Evolutionary conservation across 306 rosid genomes (phyloP).

Genomic region (Pterocarpus macrocarpus): DNA sequence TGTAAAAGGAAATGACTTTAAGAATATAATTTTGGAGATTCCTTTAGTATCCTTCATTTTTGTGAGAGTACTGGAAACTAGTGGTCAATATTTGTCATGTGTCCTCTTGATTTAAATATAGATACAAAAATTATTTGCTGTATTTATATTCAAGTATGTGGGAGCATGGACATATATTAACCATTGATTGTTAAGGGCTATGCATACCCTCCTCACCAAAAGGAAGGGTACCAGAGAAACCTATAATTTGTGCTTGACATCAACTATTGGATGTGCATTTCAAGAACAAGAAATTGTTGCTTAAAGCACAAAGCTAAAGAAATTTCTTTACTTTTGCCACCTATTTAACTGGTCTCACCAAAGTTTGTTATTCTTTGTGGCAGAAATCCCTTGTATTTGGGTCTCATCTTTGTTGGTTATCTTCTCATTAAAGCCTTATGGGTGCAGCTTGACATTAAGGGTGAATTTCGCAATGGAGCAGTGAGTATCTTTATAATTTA

Average conservation of each 20-base stretch:
- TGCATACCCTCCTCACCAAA: neutral
- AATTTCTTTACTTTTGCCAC: constrained; percentile 13
- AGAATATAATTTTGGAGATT: too few relatives aligned
- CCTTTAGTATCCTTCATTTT: too few relatives aligned
- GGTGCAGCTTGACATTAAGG: constrained; percentile 75
- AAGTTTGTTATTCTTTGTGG: constrained; percentile 32
- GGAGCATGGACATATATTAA: neutral
- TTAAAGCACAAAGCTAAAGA: constrained; percentile 7
- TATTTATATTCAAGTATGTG: neutral
- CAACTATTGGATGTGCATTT: constrained; percentile 17
- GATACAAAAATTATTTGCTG: neutral
- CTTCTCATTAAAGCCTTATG: constrained; percentile 79
- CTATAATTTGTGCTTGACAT: constrained; percentile 9
- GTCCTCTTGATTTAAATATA: neutral
- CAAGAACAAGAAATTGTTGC: constrained; percentile 27
- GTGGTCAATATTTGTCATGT: too few relatives aligned
- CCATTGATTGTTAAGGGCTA: neutral
- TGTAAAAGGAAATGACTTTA: too few relatives aligned
- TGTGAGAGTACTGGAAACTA: too few relatives aligned
- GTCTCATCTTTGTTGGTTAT: constrained; percentile 69
- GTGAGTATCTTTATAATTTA: constrained; percentile 63
- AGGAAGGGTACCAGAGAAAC: neutral
- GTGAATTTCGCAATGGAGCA: constrained; percentile 74
- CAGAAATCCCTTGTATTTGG: constrained; percentile 91
- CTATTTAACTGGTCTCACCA: constrained; percentile 39